phyloP scores from a whole-genome alignment of 768 basidiomycete species.

The Amanita subjunquillea region DNA sequence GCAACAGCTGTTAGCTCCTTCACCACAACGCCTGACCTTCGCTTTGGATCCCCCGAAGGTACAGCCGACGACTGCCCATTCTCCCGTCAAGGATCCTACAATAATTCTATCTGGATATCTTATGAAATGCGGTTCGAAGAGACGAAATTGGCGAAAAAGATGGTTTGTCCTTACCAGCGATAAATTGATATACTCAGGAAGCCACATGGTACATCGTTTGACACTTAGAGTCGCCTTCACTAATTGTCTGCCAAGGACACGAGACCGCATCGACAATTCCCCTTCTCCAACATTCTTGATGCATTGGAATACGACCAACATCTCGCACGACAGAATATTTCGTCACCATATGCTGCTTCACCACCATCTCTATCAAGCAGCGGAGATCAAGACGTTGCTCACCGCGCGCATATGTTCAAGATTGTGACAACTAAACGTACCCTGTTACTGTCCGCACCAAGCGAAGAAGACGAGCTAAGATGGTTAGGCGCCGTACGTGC shows the following conservation, averaged over 20 bases:
- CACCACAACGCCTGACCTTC: slow-evolving; percentile 30
- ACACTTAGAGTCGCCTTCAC: slow-evolving; percentile 14
- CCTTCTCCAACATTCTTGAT: slow-evolving; percentile 79
- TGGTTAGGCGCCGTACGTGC: slow-evolving; percentile 95
- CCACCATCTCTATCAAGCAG: slow-evolving; percentile 21
- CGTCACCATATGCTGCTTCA: slow-evolving; percentile 21
- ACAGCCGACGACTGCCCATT: slow-evolving; percentile 35
- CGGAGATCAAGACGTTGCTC: slow-evolving; percentile 34
- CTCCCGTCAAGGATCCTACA: slow-evolving; percentile 36
- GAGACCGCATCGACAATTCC: slow-evolving; percentile 79
- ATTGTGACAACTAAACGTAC: slow-evolving; percentile 92
- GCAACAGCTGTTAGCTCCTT: slow-evolving; percentile 16
- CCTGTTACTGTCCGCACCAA: slow-evolving; percentile 83
- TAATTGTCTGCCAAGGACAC: slow-evolving; percentile 51
- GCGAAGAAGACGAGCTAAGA: slow-evolving; percentile 96
- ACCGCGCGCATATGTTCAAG: slow-evolving; percentile 71
- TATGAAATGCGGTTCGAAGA: slow-evolving; percentile 92
- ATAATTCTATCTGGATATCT: slow-evolving; percentile 83
- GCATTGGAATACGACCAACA: slow-evolving; percentile 81
- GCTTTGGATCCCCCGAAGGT: slow-evolving; percentile 34
- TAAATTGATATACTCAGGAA: slow-evolving; percentile 78
- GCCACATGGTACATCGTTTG: slow-evolving; percentile 71
- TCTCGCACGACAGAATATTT: slow-evolving; percentile 37
- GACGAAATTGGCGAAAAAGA: slow-evolving; percentile 91
- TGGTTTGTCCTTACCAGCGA: slow-evolving; percentile 95